Conservation (phyloP, 2,329 filamentous ascomycete species). For the Talaromyces sp. region DNA sequence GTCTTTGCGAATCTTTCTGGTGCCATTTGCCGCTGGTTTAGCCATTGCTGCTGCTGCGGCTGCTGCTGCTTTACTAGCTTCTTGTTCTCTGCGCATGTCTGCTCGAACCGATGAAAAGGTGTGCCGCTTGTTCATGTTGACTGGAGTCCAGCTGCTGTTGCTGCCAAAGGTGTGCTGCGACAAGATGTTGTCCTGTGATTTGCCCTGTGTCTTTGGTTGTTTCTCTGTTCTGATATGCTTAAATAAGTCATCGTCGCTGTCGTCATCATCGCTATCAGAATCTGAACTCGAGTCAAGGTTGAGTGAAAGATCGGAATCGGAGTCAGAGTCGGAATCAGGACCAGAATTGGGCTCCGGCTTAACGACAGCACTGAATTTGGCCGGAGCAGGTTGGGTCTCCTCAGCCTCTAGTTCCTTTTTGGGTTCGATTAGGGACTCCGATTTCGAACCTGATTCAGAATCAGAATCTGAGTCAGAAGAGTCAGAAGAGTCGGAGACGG, state of each 20-base stretch:
- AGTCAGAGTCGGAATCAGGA: not conserved
- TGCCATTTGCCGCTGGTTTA: not conserved
- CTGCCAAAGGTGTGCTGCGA: not conserved
- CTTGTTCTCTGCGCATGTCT: not conserved
- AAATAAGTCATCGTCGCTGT: not conserved
- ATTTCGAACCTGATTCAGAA: conserved; percentile 1
- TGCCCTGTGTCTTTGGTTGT: not conserved
- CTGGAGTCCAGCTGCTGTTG: not conserved
- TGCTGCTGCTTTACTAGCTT: not conserved
- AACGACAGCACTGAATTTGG: not conserved
- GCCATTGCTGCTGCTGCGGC: too few relatives aligned
- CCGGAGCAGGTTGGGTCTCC: not conserved
- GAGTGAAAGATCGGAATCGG: not conserved
- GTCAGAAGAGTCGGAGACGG: not conserved
- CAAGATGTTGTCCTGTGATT: not conserved
- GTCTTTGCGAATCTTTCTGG: not conserved
- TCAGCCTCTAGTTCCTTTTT: not conserved
- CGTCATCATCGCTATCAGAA: conserved; percentile 1
- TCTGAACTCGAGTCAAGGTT: not conserved
- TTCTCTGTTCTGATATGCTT: not conserved
- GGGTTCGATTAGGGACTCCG: not conserved
- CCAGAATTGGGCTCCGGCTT: not conserved
- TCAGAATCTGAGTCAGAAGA: conserved; percentile 17
- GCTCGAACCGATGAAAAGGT: not conserved
- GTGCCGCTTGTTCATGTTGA: not conserved